phyloP scores from a whole-genome alignment of 352 stramenopile genomes.

The Globisporangium parvum region DNA sequence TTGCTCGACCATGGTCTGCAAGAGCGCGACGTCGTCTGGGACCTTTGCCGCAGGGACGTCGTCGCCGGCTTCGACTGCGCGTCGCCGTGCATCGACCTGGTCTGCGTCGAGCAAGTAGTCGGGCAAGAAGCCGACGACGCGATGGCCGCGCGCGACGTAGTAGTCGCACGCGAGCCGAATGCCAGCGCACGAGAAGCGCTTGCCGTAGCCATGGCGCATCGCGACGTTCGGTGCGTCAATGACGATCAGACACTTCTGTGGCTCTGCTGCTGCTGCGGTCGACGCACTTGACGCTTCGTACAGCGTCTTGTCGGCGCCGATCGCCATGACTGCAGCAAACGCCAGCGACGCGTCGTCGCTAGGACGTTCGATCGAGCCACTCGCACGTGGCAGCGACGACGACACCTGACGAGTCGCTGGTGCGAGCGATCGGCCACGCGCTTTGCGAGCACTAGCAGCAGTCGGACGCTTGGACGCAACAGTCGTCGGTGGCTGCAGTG shows the following conservation, averaged over 20 bases:
- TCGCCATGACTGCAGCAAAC: conserved; percentile 41
- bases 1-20: conserved; percentile 63
- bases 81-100: conserved; percentile 31
- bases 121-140: conserved; percentile 78
- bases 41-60: conserved; percentile 48
- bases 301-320: conserved; percentile 25
- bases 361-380: conserved; percentile 4
- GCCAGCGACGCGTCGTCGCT: conserved; percentile 9
- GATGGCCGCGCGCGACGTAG: conserved; percentile 59
- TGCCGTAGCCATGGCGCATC: conserved; percentile 72
- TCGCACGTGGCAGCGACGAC: background rate
- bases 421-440: background rate
- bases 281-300: conserved; percentile 18
- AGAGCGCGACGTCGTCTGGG: conserved; percentile 62
- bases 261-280: conserved; percentile 3
- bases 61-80: conserved; percentile 14
- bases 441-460: conserved; percentile 5
- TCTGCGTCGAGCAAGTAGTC: conserved; percentile 72
- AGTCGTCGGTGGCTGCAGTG: background rate
- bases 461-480: conserved; percentile 9
- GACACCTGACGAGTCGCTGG: background rate
- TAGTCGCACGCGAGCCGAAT: conserved; percentile 72
- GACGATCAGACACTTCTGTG: conserved; percentile 50
- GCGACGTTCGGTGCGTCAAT: conserved; percentile 74
- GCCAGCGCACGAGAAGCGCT: conserved; percentile 67